Evolutionary conservation across 2,329 filamentous ascomycete species (phyloP), one percentile per base, ranked within the genome.

Genomic region (Chaetoscypha palmicola): DNA sequence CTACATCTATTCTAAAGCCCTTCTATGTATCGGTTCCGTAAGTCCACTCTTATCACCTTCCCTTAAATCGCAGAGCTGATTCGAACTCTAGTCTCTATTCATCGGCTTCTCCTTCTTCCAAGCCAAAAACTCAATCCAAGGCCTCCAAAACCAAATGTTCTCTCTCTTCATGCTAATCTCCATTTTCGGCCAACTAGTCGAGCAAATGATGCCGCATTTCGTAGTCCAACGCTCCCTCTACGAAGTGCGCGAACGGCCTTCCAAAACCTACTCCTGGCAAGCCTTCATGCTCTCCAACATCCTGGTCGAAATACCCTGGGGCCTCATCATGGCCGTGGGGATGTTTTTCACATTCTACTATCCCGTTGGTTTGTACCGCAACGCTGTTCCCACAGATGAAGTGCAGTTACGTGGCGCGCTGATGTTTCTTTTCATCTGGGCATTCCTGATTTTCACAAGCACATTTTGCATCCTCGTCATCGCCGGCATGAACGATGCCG

Each of bases 281-380:
- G 66, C 80, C 24, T 64, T 83, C 9, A 71, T 85, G 57, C 59
- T 82, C 0, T 83, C 83, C 46, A 79, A 84, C 30, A 84, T 94
- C 52, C 67, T 88, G 24, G 86, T 90, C 46, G 89, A 94, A 63
- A 69, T 94, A 3, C 86, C 88, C 0, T 94, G 85, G 79, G 86
- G 92, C 61, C n/a, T 33, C 16, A 65, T 91, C 34, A 82, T 86
- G 73, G 76, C 78, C 1, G 71, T 81, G 17, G 66, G 92, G 54
- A 82, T 89, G 69, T 94, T 71, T 69, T 73, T 86, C 57, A 80
- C 73, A 61, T 90, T 83, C 76, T 94, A 94, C 70, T 94, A 89
- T 62, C 86, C 87, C 1, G 76, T 94, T 41, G 85, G 85, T 2
- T 73, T 90, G 7, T 78, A 86, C 62, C 65, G 68, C 50, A 89